phyloP scores from a whole-genome alignment of 106 monocot genomes.

The Allium fistulosum region DNA sequence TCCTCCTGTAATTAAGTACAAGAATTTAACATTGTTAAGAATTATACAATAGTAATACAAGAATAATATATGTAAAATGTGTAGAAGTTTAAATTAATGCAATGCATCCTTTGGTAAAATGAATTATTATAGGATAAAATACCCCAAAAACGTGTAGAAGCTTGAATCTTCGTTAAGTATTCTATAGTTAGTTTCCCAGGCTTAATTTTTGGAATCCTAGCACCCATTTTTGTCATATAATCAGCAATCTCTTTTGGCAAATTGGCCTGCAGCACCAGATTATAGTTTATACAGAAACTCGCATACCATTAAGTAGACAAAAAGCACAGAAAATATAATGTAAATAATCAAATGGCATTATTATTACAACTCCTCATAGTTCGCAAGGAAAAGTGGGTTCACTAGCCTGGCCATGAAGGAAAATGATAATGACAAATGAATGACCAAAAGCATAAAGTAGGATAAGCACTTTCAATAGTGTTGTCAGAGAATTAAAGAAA shows the following conservation, averaged over 20 bases:
- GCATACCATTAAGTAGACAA: too few species aligned
- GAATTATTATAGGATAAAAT: background rate
- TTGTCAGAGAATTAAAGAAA: background rate
- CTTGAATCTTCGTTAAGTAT: constrained; percentile 87
- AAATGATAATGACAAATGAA: background rate
- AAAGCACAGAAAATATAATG: too few species aligned
- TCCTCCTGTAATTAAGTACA: constrained; percentile 37
- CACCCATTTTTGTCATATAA: constrained; percentile 97
- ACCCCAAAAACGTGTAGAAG: constrained; percentile 99
- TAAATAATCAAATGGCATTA: too few species aligned
- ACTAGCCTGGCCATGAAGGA: background rate
- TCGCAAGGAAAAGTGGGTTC: background rate
- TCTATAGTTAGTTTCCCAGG: constrained; percentile 88
- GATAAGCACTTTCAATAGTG: background rate
- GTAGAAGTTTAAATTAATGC: too few species aligned
- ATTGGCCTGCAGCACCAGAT: constrained; percentile 57
- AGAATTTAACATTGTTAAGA: too few species aligned
- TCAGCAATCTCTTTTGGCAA: constrained; percentile 97
- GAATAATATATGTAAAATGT: too few species aligned
- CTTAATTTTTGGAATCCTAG: constrained; percentile 89
- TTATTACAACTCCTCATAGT: too few species aligned
- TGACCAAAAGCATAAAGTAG: background rate
- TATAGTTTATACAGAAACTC: too few species aligned
- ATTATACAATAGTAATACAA: background rate
- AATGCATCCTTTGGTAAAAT: background rate